Percentiles rank a stretch among this genome's conserved stretches.
These are phyloP conservation scores for Neurospora sp. DNA, from an alignment of 495 filamentous ascomycete genomes.

Conservation along the genomic window DNA sequence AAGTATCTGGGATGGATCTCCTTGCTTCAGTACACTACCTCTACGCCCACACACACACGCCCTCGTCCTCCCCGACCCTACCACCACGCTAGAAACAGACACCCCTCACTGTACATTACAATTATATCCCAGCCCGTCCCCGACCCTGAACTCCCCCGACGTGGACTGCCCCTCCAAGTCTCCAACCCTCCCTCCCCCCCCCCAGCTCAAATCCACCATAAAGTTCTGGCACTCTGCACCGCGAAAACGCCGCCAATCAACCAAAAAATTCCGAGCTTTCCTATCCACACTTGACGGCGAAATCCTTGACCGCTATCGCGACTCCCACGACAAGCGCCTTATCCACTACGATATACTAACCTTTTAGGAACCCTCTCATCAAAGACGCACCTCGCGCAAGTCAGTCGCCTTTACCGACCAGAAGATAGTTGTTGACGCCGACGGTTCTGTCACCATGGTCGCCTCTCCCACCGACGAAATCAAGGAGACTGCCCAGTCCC, in stretches of 20 bases:
- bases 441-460: constrained; percentile 64
- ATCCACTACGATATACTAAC: constrained; percentile 18
- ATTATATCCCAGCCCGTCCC: background rate
- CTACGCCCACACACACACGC: background rate
- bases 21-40: background rate
- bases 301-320: background rate
- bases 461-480: constrained; percentile 50
- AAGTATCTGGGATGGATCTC: background rate
- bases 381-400: constrained; percentile 57
- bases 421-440: constrained; percentile 69
- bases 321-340: background rate
- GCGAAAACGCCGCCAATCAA: background rate
- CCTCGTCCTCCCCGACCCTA: background rate
- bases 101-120: background rate
- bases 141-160: background rate
- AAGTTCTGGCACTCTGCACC: background rate
- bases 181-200: background rate
- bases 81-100: background rate
- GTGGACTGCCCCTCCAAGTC: background rate
- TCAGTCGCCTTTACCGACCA: constrained; percentile 85
- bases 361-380: constrained; percentile 30
- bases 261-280: background rate
- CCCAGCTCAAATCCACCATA: background rate
- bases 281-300: background rate
- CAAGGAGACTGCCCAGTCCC: constrained; percentile 62